phyloP scores from a whole-genome alignment of 352 stramenopile species.

The Globisporangium emineosum region DNA sequence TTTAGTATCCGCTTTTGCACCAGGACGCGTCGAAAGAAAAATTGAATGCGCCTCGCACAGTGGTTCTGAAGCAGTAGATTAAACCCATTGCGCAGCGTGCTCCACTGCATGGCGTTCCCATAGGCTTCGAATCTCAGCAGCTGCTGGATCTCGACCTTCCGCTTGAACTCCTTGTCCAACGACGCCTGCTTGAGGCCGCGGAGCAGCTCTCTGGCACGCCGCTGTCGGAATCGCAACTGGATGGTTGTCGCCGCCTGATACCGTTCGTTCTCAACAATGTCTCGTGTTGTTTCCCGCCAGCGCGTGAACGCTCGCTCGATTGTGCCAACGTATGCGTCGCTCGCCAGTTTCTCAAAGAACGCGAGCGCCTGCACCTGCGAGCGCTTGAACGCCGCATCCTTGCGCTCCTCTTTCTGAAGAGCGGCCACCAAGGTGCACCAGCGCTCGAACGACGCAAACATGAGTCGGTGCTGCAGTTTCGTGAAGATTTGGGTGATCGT shows the following conservation, averaged over 20 bases:
- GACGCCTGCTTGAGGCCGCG: slow-evolving; percentile 36
- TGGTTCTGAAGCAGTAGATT: slow-evolving; percentile 48
- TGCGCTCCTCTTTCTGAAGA: slow-evolving; percentile 21
- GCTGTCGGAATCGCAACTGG: slow-evolving; percentile 37
- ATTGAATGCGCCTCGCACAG: slow-evolving; percentile 44
- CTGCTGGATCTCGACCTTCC: slow-evolving; percentile 37
- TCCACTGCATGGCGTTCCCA: slow-evolving; percentile 52
- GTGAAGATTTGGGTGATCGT: slow-evolving; percentile 64
- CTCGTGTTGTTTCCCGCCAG: slow-evolving; percentile 23
- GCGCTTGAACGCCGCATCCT: slow-evolving; percentile 23
- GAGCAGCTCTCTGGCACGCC: slow-evolving; percentile 31
- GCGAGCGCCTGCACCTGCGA: slow-evolving; percentile 37
- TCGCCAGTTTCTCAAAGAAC: slow-evolving; percentile 56
- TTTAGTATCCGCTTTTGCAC: slow-evolving; percentile 27
- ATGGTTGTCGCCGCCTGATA: slow-evolving; percentile 38
- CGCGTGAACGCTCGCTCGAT: slow-evolving; percentile 30
- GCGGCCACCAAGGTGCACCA: slow-evolving; percentile 31
- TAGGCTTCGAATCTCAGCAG: slow-evolving; percentile 58
- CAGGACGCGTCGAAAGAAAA: slow-evolving; percentile 40
- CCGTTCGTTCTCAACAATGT: slow-evolving; percentile 23
- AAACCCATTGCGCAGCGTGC: slow-evolving; percentile 49
- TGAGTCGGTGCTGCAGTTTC: slow-evolving; percentile 59
- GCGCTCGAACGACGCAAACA: slow-evolving; percentile 40
- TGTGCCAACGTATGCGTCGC: slow-evolving; percentile 50
- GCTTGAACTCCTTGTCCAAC: slow-evolving; percentile 37